Percentiles rank a stretch among this genome's conserved stretches.
Evolutionary conservation across 495 filamentous ascomycete genomes (phyloP).

Genomic region (Hyphodiscus hymeniophilus): DNA sequence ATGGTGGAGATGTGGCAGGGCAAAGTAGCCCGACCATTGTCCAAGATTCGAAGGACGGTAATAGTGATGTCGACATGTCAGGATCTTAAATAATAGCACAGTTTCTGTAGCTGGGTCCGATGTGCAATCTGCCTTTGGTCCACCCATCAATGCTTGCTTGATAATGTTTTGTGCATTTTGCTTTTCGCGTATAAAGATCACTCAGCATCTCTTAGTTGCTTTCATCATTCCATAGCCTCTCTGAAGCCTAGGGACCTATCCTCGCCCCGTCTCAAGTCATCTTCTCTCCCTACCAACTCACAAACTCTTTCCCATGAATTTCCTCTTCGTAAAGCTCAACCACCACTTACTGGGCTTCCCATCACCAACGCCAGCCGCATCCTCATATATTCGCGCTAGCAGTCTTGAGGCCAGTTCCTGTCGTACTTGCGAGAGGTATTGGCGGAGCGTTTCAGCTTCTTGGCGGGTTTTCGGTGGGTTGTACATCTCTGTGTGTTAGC

Average conservation of each 20-base stretch:
- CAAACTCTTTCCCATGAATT: constrained; percentile 96
- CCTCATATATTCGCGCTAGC: constrained; percentile 78
- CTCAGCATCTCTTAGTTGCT: too few species aligned
- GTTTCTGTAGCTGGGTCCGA: too few species aligned
- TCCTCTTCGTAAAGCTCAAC: constrained; percentile 96
- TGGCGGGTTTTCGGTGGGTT: constrained; percentile 70
- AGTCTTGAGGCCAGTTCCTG: constrained; percentile 82
- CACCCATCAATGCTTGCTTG: too few species aligned
- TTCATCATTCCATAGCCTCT: not conserved
- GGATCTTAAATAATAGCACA: too few species aligned
- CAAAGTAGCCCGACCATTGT: not conserved
- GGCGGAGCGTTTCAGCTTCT: constrained; percentile 76
- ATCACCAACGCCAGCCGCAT: constrained; percentile 38
- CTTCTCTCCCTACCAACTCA: constrained; percentile 25
- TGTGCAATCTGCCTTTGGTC: too few species aligned
- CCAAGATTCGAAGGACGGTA: too few species aligned
- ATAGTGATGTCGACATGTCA: too few species aligned
- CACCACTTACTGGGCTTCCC: constrained; percentile 93
- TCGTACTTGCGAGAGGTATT: constrained; percentile 85
- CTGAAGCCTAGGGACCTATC: not conserved
- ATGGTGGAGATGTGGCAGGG: not conserved
- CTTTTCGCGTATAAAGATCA: too few species aligned
- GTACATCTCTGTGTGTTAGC: constrained; percentile 36
- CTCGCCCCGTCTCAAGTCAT: not conserved
- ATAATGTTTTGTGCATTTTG: too few species aligned